Conservation (phyloP, 495 filamentous ascomycete genomes). For the Neurospora terricola region DNA sequence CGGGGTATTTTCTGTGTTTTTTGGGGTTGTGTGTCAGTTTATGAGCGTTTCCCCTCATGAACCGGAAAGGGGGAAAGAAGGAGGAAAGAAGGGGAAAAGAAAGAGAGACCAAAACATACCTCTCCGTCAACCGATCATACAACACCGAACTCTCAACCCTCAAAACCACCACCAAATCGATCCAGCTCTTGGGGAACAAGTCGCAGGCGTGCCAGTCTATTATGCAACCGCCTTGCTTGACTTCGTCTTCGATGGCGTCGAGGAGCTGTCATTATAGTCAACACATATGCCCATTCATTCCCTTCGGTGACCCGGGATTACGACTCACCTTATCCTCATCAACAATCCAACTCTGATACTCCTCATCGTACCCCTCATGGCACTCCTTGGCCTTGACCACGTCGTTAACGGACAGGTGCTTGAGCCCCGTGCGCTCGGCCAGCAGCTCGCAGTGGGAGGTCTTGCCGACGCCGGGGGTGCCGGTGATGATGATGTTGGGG, state of each 20-base stretch:
- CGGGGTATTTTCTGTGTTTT: conserved; percentile 54
- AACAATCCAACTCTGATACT: conserved; percentile 80
- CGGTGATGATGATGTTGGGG: conserved; percentile 91
- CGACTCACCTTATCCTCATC: conserved; percentile 82
- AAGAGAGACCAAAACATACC: conserved; percentile 33
- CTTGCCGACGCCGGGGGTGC: conserved; percentile 93
- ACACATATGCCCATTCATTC: too few relatives aligned
- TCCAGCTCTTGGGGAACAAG: conserved; percentile 85
- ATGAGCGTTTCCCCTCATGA: background rate
- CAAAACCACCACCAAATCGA: conserved; percentile 91
- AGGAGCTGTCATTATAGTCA: conserved; percentile 42
- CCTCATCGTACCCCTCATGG: conserved; percentile 76
- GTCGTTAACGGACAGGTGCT: conserved; percentile 81
- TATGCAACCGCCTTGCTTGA: conserved; percentile 71
- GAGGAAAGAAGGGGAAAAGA: background rate
- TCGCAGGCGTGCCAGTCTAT: conserved; percentile 99
- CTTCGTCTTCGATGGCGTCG: conserved; percentile 77
- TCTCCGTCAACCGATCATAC: conserved; percentile 72
- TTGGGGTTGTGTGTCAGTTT: background rate
- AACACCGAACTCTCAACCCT: conserved; percentile 61
- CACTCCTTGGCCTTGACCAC: conserved; percentile 77
- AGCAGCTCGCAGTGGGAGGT: conserved; percentile 77
- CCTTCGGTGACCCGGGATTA: too few relatives aligned
- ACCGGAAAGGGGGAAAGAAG: background rate
- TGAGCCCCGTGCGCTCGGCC: conserved; percentile 51